Evolutionary conservation across 257 asterid species (phyloP), one percentile per base, ranked within the genome.

Genomic region (Linderniella brevidens): DNA sequence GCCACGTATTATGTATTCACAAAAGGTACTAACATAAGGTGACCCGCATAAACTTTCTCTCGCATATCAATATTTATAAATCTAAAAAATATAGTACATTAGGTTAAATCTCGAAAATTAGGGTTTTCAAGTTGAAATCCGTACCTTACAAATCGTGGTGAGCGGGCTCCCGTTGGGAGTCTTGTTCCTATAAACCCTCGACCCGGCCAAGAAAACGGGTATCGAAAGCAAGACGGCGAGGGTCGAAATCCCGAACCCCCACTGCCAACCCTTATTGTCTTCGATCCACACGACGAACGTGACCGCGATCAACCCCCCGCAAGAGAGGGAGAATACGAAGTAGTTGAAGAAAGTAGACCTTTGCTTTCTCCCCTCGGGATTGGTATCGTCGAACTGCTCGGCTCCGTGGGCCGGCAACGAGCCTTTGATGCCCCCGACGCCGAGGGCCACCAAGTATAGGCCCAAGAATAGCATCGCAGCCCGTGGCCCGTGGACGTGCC

Each of bases 251-350:
- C 83, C 88, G 10, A 83, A 80, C 6, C 97, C 97, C 95, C 97
- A 87, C 55, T 83, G 65, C 97, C 97, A 83, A 1, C 97, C 97
- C 64, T 66, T 80, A 59, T 87, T 87, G 71, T 87, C 97, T 60
- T 83, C 95, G 37, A 87, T 50, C 93, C 95, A 87, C 8, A 87
- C 95, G 17, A 83, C 88, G 0, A 87, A 65, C 0, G 97, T 83
- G 19, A 87, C 97, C 0, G 97, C 97, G 39, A 87, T 61, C 11
- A 87, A 64, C 35, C 56, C 93, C 0, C 97, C 97, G 57, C 66
- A 68, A 0, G 95, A 48, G 8, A 87, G 83, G 51, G 80, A 80
- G 56, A 87, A 83, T 19, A 83, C 95, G 10, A 66, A 83, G 61
- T 80, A 80, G 62, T 87, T 87, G 76, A 87, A 87, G 63, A 87